phyloP scores from a whole-genome alignment of 805 yeast species.

The Kazachstania taianensis region DNA sequence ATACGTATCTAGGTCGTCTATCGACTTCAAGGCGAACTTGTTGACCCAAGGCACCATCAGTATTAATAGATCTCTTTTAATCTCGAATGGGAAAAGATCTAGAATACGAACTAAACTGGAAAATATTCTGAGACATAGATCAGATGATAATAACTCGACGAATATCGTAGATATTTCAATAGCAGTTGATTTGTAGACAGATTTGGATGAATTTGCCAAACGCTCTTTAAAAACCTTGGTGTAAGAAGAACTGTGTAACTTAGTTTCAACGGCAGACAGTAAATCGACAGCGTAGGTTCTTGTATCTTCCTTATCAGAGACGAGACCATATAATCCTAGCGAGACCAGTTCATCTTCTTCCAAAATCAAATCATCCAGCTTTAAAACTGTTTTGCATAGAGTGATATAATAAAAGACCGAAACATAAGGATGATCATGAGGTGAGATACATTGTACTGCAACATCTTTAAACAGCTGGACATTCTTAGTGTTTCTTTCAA shows the following conservation, averaged over 20 bases:
- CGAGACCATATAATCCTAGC: conserved; percentile 67
- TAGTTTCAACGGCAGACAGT: conserved; percentile 55
- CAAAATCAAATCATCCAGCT: conserved; percentile 38
- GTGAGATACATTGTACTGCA: conserved; percentile 60
- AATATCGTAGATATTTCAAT: conserved; percentile 68
- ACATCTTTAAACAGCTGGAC: conserved; percentile 46
- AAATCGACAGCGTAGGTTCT: conserved; percentile 65
- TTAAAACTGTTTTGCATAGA: conserved; percentile 53
- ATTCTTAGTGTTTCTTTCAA: conserved; percentile 49
- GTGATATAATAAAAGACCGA: conserved; percentile 63
- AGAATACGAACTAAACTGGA: conserved; percentile 62
- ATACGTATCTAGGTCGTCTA: conserved; percentile 36
- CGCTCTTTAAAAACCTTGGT: conserved; percentile 56
- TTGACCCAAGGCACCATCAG: conserved; percentile 91
- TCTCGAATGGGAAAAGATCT: conserved; percentile 45
- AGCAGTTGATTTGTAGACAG: conserved; percentile 79
- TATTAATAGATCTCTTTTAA: conserved; percentile 69
- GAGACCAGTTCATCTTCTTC: conserved; percentile 61
- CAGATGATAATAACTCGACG: conserved; percentile 51
- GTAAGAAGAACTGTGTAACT: conserved; percentile 43
- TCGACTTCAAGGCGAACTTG: conserved; percentile 52
- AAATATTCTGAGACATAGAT: conserved; percentile 50
- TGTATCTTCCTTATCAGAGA: conserved; percentile 58
- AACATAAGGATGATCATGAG: conserved; percentile 39
- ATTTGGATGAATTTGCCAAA: conserved; percentile 63